These are phyloP conservation scores for Aspergillus quadricinctus DNA, from an alignment of 2,329 filamentous ascomycete species.

Conservation along the genomic window DNA sequence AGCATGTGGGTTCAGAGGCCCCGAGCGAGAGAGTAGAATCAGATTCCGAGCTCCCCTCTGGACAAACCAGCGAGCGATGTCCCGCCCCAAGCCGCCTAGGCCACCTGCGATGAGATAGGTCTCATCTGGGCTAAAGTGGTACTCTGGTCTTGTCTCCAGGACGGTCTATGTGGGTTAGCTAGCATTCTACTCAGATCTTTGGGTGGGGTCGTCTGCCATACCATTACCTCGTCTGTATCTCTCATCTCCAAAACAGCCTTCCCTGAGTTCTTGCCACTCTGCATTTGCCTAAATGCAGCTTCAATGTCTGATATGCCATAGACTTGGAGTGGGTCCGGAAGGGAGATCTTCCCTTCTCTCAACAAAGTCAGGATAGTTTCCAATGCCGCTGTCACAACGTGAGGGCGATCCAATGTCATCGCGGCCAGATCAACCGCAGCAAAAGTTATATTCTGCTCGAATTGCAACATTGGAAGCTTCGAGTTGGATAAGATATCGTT, in stretches of 20 bases:
- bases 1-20: not conserved
- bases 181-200: not conserved
- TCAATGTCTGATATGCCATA: conserved; percentile 24
- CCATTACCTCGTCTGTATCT: conserved; percentile 2
- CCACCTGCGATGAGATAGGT: conserved; percentile 33
- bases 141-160: not conserved
- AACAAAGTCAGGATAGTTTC: not conserved
- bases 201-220: not conserved
- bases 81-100: conserved; percentile 29
- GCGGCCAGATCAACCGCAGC: conserved; percentile 2
- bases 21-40: conserved; percentile 21
- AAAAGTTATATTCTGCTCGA: conserved; percentile 7
- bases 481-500: conserved; percentile 6
- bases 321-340: conserved; percentile 25
- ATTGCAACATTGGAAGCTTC: conserved; percentile 9
- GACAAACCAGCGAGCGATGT: conserved; percentile 29
- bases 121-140: conserved; percentile 4
- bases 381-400: conserved; percentile 1
- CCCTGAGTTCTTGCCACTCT: conserved; percentile 34
- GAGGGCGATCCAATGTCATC: conserved; percentile 3
- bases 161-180: conserved; percentile 1
- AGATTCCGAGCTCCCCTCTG: conserved; percentile 31
- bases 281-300: conserved; percentile 28
- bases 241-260: conserved; percentile 30
- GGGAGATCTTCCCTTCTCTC: conserved; percentile 16